These are phyloP conservation scores for Diaporthe vexans DNA, from an alignment of 2,329 filamentous ascomycete species.

Conservation along the genomic window DNA sequence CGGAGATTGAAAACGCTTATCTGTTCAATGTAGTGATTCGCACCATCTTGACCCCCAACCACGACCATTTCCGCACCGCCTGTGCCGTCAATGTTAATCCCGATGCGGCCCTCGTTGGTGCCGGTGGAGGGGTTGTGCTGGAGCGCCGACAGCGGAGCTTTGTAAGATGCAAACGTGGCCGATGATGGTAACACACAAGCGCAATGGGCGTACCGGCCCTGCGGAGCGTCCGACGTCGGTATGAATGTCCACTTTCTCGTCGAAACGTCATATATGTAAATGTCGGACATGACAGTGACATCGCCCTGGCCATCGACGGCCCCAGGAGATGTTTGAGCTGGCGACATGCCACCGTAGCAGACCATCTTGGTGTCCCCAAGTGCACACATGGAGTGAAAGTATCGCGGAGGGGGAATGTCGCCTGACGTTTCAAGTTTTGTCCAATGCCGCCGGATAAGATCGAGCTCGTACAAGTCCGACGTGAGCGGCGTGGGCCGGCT, in stretches of 20 bases:
- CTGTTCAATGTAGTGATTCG: slow-evolving; percentile 99
- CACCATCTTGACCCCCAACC: slow-evolving; percentile 94
- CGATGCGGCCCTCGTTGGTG: slow-evolving; percentile 90
- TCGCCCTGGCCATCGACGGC: slow-evolving; percentile 77
- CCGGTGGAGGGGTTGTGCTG: slow-evolving; percentile 88
- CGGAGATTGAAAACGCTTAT: slow-evolving; percentile 98
- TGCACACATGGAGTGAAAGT: slow-evolving; percentile 96
- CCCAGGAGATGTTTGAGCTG: slow-evolving; percentile 68
- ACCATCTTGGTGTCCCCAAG: slow-evolving; percentile 96
- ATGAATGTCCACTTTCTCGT: slow-evolving; percentile 89
- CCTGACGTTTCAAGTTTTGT: slow-evolving; percentile 87
- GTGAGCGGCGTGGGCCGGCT: slow-evolving; percentile 85
- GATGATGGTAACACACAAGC: slow-evolving; percentile 92
- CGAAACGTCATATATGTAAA: slow-evolving; percentile 92
- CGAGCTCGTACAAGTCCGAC: slow-evolving; percentile 92
- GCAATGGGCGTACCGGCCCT: slow-evolving; percentile 97
- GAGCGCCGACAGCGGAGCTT: slow-evolving; percentile 86
- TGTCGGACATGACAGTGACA: slow-evolving; percentile 97
- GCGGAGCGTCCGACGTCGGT: slow-evolving; percentile 83
- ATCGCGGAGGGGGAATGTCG: slow-evolving; percentile 89
- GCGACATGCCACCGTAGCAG: slow-evolving; percentile 98
- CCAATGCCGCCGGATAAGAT: slow-evolving; percentile 93
- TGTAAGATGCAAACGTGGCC: slow-evolving; percentile 86
- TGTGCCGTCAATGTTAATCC: slow-evolving; percentile 88
- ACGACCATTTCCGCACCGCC: slow-evolving; percentile 98